Base-by-base conservation (phyloP, 768 basidiomycete genomes). In the Kwoniella bestiolae region DNA sequence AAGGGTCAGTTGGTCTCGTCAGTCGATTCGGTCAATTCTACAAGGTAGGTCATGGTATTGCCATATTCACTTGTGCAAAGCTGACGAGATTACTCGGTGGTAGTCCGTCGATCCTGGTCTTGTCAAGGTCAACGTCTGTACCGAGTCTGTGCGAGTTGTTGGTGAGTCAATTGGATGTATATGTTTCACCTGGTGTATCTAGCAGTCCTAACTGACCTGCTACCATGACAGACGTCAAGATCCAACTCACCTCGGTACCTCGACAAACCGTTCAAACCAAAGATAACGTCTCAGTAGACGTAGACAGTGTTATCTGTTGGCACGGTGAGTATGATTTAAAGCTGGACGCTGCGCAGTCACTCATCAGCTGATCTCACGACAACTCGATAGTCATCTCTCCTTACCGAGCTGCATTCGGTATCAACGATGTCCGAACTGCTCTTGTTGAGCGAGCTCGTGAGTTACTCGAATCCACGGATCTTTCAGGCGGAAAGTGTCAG, bases 21-120 rank as follows among this genome's bases (percentile, higher is more conserved):
- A 89, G 91, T 35, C 89, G 93, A 64, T 97, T 97, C 75, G 94
- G 94, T 53, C 87, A 95, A 78, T 95, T 97, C 85, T 95, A 95
- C 87, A 92, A 91, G 47, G 51, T 52, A 14, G 44, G 58, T 44
- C 28, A 3, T 9, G 6, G 59, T 60, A 55, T 53, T 5, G 2
- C 1, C 2, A n/a, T 16, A n/a, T 31, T 28, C 21, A 16, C 35
- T 1, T 32, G 14, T 6, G 14, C 5, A 4, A n/a, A 16, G 45
- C 63, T 64, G 63, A 60, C 44, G 25, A n/a, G 18, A 18, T 51
- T 14, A 26, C 16, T 34, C 31, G 29, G 31, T 4, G 38, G 1
- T 16, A 72, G 82, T 89, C 91, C 7, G 92, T 94, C 72, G 92
- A 95, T 77, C 94, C 92, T 5, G 94, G 94, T 63, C 85, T 96